Evolutionary conservation across 2,329 filamentous ascomycete species (phyloP), one percentile per base, ranked within the genome.

Genomic region (Botrytis cinerea): DNA sequence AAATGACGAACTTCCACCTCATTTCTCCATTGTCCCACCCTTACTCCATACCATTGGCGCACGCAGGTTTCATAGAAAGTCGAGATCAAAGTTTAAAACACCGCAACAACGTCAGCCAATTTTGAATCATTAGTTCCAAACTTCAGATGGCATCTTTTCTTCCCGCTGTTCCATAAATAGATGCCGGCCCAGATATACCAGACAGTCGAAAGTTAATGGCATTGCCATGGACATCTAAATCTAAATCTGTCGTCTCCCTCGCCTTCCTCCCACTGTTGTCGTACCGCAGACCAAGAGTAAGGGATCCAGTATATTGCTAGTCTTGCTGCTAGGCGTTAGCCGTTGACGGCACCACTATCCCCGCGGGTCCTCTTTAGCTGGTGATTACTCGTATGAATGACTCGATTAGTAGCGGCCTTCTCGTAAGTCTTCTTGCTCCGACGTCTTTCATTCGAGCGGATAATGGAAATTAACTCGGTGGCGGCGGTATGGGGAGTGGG

Each of bases 361-460:
- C 46, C 64, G 25, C 20, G 25, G 51, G 25, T 22, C 35, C 32
- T 28, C 32, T 25, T 66, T 38, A 38, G 63, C 45, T 51, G 16
- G 22, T 16, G 10, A 4, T 16, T 20, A n/a, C 51, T 54, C 51
- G 51, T 28, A 28, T 18, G 16, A 18, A 51, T 38, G 28, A 54
- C 64, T 54, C 32, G 22, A 40, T 28, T 28, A 7, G 40, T 54
- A 28, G 25, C 48, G 64, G 25, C 48, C 32, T 28, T 28, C 25
- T 67, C 64, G 64, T 40, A 54, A 14, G 32, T 28, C n/a, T 35
- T 8, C 5, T 64, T 54, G 7, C 14, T 51, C 7, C 18, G 32
- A 40, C 8, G 46, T 28, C 16, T 67, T n/a, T 67, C 46, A 67
- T 54, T 67, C 46, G 64, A 67, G 64, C 64, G 64, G 32, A 40